Evolutionary conservation across 1,284 basidiomycete genomes (phyloP).

Genomic region (Sanghuangporus baumii): DNA sequence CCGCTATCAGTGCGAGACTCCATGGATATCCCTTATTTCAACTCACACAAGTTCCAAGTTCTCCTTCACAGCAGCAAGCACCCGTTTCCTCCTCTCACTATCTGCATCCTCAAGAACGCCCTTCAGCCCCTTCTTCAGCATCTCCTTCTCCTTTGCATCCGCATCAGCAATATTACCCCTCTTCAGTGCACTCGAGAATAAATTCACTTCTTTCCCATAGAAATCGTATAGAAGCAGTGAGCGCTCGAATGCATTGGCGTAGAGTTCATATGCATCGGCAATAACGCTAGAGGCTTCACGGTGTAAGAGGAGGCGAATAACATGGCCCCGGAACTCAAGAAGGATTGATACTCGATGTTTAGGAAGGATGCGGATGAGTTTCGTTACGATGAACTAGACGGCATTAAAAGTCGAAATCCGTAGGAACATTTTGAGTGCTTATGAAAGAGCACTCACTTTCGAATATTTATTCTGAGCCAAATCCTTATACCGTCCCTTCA

Average conservation of each 20-base stretch:
- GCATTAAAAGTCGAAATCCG: neutral
- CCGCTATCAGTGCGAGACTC: conserved; percentile 7
- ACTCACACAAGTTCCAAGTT: conserved; percentile 73
- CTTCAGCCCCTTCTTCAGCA: conserved; percentile 55
- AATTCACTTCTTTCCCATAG: conserved; percentile 78
- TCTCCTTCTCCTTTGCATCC: conserved; percentile 54
- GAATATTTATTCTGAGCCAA: conserved; percentile 85
- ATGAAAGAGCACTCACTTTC: conserved; percentile 46
- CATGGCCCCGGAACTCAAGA: conserved; percentile 67
- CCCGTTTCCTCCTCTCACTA: conserved; percentile 56
- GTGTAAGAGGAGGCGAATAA: conserved; percentile 74
- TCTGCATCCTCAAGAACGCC: conserved; percentile 63
- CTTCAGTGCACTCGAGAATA: conserved; percentile 46
- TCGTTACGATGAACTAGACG: conserved; percentile 73
- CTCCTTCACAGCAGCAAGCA: conserved; percentile 65
- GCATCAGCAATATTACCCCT: conserved; percentile 44
- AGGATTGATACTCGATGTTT: conserved; percentile 68
- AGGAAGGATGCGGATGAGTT: conserved; percentile 76
- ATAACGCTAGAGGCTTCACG: conserved; percentile 77
- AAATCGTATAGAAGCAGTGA: conserved; percentile 77
- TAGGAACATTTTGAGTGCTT: neutral
- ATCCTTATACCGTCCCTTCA: conserved; percentile 73
- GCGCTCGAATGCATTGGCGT: conserved; percentile 78
- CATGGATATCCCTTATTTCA: neutral
- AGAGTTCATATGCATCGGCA: conserved; percentile 83